Base-by-base conservation (phyloP, 176 grass and related monocot genomes). In the Rhynchospora breviuscula region DNA sequence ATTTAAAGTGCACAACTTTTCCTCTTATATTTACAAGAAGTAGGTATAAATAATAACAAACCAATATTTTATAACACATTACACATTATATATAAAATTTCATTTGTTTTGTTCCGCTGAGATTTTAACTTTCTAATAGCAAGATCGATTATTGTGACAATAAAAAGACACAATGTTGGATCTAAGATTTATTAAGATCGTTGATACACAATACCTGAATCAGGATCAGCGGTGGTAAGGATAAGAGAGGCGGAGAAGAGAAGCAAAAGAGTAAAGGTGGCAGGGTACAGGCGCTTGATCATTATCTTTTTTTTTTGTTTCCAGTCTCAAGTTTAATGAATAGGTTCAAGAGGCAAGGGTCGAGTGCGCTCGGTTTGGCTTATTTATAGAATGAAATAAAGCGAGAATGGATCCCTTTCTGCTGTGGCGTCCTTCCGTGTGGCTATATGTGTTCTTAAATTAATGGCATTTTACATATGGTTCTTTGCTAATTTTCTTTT, bases 211-310 rank as follows among this genome's bases (percentile, higher is more conserved):
- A 10, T 48, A 97, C 95, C 87, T 93, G 92, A 91, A 58, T 67
- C 90, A 15, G 87, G 89, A 51, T 67, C 90, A 15, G 87, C 92
- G 80, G 87, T 87, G 88, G 87, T 29, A 1, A 77, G 83, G 66
- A 88, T 58, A n/a, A 82, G 52, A 1, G 87, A 78, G 47, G 68
- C 6, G 25, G 85, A 53, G 62, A 98, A 5, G 19, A 94, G 47
- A 78, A 98, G 47, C 68, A 89, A 7, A 74, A 94, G 51, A 33
- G 86, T 11, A 59, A 79, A 46, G 17, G 75, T 56, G 61, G 80
- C 61, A 44, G 81, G 43, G 67, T 29, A 52, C 63, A 52, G 67
- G 48, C 77, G 67, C 83, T 86, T 94, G 92, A 98, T 94, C 11
- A 44, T 67, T 57, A 72, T 75, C 4, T 83, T 10, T 35, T 22